Base-by-base conservation (phyloP, 108 stramenopile species). In the Skeletonema tropicum region DNA sequence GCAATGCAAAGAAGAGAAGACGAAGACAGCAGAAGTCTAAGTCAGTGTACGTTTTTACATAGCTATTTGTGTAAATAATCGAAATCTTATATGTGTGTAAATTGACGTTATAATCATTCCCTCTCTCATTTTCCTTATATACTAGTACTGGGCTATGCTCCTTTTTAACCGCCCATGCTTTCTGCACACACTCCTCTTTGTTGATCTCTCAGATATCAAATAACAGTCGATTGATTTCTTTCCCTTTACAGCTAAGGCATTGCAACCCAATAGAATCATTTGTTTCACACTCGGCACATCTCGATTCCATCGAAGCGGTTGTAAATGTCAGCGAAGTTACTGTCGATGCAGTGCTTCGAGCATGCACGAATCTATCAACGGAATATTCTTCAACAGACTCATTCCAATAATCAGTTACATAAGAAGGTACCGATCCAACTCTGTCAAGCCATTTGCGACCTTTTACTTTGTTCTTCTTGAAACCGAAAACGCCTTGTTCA, bases 1-100 rank as follows among this genome's bases (percentile, higher is more conserved):
- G 65, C 46, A 39, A 21, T 82, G 67, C 17, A 68, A 71, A n/a
- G 68, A 69, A 45, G 72, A 73, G 31, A 25, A 26, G 61, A 38
- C 6, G 32, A 35, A 35, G 33, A 36, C 7, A 38, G 35, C 17
- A 19, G 61, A 14, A 9, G 61, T 62, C 19, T 62, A 38, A 62
- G n/a, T 32, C 0, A 7, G 26, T 58, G 57, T 62, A 10, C 39
- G 31, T 62, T 36, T 4, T 26, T 26, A 17, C 10, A 25, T 33
- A 62, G n/a, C 35, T 61, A 35, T 61, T 9, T 61, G 60, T 35
- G 15, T 36, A 32, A 29, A 29, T 29, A 29, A 29, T 29, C 26
- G 26, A 35, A 35, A 58, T 29, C 1, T 25, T 29, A 29, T 29
- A 29, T 10, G 15, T 25, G 57, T 58, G 11, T 12, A 10, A 12